Evolutionary conservation across 345 rosid species (phyloP).

Genomic region (Hirschfeldia incana): DNA sequence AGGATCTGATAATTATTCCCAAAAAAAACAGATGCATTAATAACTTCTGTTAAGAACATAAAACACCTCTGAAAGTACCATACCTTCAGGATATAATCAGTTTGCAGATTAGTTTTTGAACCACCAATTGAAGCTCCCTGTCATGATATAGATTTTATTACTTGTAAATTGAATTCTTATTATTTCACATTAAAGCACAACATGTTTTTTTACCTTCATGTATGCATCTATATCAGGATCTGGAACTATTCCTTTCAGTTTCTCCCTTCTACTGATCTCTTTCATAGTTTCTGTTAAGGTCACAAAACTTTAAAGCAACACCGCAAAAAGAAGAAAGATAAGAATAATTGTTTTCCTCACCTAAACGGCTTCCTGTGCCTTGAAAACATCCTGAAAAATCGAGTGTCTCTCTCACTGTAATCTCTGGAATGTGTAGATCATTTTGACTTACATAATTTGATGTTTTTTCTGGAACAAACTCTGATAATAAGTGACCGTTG

Average conservation of each 20-base stretch:
- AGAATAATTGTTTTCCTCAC: not conserved
- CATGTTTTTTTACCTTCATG: constrained; percentile 26
- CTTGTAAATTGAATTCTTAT: not conserved
- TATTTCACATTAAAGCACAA: not conserved
- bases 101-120: constrained; percentile 42
- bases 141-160: not conserved
- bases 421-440: constrained; percentile 71
- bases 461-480: constrained; percentile 44
- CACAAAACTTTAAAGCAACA: not conserved
- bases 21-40: not conserved
- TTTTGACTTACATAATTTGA: constrained; percentile 59
- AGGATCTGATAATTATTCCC: constrained; percentile 37
- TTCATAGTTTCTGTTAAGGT: not conserved
- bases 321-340: not conserved
- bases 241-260: constrained; percentile 25
- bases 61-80: not conserved
- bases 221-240: constrained; percentile 40
- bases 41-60: not conserved
- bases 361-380: constrained; percentile 47
- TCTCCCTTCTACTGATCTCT: constrained; percentile 31
- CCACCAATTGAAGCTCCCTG: constrained; percentile 43
- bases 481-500: constrained; percentile 54
- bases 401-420: constrained; percentile 80
- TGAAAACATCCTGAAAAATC: constrained; percentile 84
- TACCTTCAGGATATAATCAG: constrained; percentile 49